Evolutionary conservation across 257 asterid genomes (phyloP), one percentile per base, ranked within the genome.

Genomic region (Rehmannia glutinosa): DNA sequence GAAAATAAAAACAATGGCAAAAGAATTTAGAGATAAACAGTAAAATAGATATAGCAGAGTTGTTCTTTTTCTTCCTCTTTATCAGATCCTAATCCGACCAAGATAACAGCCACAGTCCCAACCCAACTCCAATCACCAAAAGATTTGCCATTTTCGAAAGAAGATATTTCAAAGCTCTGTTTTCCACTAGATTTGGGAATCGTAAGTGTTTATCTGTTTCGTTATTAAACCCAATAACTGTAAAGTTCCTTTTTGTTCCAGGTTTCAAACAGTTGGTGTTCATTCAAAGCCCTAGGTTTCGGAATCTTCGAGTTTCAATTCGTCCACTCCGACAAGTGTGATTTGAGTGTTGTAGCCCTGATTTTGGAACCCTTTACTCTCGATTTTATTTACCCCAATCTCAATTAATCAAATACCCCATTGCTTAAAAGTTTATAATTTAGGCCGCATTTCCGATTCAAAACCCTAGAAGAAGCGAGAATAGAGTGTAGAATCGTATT

Each of bases 41-140:
- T n/a, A n/a, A n/a, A n/a, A n/a, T n/a, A n/a, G n/a, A 62, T 17
- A 32, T 25, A 56, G 75, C 66, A 68, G 71, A 47, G 54, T 70
- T 56, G 19, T 60, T 66, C 49, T 47, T 30, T 38, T 62, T 63
- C 50, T 67, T 32, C 70, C 13, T 51, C 74, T 17, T 53, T 43
- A 60, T 56, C 74, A 75, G 84, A 82, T 77, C 74, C 84, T 78
- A 75, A 67, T 78, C 75, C 79, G 30, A 52, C 58, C 73, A 66
- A 69, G 47, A 19, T 69, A 45, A 57, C 23, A 32, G 17, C 65
- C n/a, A 55, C 20, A 27, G 36, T 56, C 46, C 25, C 33, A 12
- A 45, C 28, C 61, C 50, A 38, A 23, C 61, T 69, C 70, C 49
- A 45, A 62, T 45, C 55, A 39, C 64, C 28, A 20, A 9, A 25